phyloP scores from a whole-genome alignment of 768 basidiomycete species.

The Amanita phalloides region DNA sequence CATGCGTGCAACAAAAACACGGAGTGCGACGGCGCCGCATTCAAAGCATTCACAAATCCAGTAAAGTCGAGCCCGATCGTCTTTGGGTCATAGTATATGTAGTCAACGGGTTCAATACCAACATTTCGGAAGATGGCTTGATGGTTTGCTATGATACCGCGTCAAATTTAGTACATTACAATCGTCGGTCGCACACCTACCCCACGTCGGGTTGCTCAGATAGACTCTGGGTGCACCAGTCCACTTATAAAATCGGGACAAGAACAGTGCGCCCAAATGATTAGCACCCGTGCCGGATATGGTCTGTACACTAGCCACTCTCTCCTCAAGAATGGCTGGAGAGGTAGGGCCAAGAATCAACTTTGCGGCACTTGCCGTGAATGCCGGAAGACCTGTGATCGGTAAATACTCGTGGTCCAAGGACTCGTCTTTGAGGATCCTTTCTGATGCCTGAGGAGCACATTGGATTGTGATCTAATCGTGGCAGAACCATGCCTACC shows the following conservation, averaged over 20 bases:
- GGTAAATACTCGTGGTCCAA: conserved; percentile 91
- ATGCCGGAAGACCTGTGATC: conserved; percentile 80
- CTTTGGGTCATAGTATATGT: conserved; percentile 89
- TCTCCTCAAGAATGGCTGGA: conserved; percentile 55
- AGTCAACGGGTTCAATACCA: conserved; percentile 75
- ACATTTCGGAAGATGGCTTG: conserved; percentile 86
- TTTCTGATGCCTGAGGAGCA: conserved; percentile 52
- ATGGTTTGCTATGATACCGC: conserved; percentile 59
- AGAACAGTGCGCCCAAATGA: conserved; percentile 83
- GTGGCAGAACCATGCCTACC: conserved; percentile 26
- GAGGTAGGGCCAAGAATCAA: conserved; percentile 73
- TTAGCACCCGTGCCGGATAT: conserved; percentile 96
- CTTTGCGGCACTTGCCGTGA: conserved; percentile 71
- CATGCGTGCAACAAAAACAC: conserved; percentile 90
- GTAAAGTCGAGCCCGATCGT: conserved; percentile 80
- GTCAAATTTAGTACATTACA: background rate
- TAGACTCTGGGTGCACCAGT: conserved; percentile 61
- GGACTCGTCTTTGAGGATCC: conserved; percentile 54
- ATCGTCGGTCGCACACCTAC: conserved; percentile 22
- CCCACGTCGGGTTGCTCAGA: conserved; percentile 93
- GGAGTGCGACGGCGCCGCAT: conserved; percentile 61
- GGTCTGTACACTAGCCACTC: conserved; percentile 79
- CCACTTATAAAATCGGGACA: conserved; percentile 74
- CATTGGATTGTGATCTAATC: background rate
- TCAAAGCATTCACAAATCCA: conserved; percentile 51